Conservation (phyloP, 176 grass and related monocot species). For the Miscanthus lutarioriparius region DNA sequence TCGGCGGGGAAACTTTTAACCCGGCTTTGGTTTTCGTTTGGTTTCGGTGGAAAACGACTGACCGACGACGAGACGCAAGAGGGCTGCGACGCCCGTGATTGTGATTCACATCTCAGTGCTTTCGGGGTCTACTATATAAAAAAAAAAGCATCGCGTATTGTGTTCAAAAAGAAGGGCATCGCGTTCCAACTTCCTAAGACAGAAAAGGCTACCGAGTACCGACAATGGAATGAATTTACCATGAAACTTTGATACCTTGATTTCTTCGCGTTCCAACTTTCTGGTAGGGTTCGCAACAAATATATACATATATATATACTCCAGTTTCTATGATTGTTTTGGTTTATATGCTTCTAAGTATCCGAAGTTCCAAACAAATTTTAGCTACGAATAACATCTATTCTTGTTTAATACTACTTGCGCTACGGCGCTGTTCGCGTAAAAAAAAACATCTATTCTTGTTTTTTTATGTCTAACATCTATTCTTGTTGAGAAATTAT, state of each 20-base stretch:
- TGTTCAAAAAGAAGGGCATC: background rate
- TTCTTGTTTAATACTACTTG: too few relatives aligned
- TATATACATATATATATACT: too few relatives aligned
- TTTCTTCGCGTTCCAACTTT: too few relatives aligned
- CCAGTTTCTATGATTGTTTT: too few relatives aligned
- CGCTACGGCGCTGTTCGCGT: too few relatives aligned
- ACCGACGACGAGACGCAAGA: background rate
- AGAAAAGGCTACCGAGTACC: background rate
- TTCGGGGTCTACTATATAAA: background rate
- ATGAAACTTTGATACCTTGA: background rate
- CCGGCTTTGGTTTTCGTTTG: background rate
- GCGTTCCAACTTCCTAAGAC: background rate
- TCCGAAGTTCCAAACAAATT: too few relatives aligned
- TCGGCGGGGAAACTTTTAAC: background rate
- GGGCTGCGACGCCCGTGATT: conserved; percentile 12
- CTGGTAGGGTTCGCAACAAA: too few relatives aligned
- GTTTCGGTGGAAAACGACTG: conserved; percentile 2
- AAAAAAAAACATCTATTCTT: too few relatives aligned
- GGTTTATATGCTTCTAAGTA: too few relatives aligned
- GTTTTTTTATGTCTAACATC: too few relatives aligned
- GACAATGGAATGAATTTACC: background rate
- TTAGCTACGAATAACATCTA: too few relatives aligned
- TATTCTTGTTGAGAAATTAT: too few relatives aligned
- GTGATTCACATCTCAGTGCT: background rate
- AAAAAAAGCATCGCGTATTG: background rate